phyloP scores from a whole-genome alignment of 495 filamentous ascomycete species.

The Xanthoparmelia taractica region DNA sequence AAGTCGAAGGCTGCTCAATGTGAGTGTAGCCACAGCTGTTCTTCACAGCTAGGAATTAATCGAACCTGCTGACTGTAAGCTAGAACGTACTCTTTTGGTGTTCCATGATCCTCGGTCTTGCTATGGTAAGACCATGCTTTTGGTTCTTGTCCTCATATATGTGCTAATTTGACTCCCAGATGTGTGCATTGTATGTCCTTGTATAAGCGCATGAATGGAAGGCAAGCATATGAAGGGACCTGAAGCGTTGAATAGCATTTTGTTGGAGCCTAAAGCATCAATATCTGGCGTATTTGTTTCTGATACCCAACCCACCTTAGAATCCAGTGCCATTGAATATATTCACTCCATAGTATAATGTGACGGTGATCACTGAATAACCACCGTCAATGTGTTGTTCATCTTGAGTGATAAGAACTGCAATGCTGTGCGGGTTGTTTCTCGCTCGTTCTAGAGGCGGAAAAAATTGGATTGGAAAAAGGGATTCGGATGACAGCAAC shows the following conservation, averaged over 20 bases:
- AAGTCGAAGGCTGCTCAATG: slow-evolving; percentile 67
- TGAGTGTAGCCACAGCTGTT: slow-evolving; percentile 29
- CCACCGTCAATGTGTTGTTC: neutral
- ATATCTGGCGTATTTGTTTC: slow-evolving; percentile 8
- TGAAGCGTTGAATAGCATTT: neutral
- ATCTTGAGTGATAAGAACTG: no score
- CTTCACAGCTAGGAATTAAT: slow-evolving; percentile 1
- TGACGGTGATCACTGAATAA: neutral
- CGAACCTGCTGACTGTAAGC: slow-evolving; percentile 5
- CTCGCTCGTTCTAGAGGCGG: neutral
- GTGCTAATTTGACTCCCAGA: slow-evolving; percentile 32
- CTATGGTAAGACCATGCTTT: slow-evolving; percentile 54
- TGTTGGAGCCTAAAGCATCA: slow-evolving; percentile 4
- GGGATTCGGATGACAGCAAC: slow-evolving; percentile 10
- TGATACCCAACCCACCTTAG: neutral
- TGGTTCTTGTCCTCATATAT: neutral
- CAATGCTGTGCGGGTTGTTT: no score
- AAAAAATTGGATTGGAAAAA: slow-evolving; percentile 1
- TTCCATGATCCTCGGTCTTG: slow-evolving; percentile 86
- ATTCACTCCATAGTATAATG: neutral
- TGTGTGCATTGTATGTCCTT: slow-evolving; percentile 52
- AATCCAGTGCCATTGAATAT: neutral
- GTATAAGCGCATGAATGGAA: slow-evolving; percentile 29
- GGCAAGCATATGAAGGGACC: neutral
- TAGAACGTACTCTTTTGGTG: slow-evolving; percentile 88